Evolutionary conservation across 2,329 filamentous ascomycete species (phyloP).

Genomic region (Alternaria tenuissima): DNA sequence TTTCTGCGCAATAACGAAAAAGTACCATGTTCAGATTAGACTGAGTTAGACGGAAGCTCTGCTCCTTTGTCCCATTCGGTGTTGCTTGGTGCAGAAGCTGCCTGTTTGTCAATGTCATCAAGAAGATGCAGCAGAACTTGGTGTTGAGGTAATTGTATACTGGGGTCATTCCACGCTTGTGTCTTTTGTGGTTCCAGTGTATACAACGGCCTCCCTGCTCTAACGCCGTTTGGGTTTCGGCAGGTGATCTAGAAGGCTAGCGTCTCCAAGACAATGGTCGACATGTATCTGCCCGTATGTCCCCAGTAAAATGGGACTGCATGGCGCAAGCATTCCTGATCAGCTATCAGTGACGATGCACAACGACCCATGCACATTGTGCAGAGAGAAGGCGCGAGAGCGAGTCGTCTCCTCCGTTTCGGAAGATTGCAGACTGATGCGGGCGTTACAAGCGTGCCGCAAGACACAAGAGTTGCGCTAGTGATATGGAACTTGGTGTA

Average conservation of each 20-base stretch:
- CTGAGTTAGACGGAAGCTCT: neutral
- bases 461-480: slow-evolving; percentile 10
- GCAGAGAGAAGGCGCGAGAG: slow-evolving; percentile 15
- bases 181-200: slow-evolving; percentile 9
- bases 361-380: slow-evolving; percentile 10
- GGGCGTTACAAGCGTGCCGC: slow-evolving; percentile 30
- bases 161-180: neutral
- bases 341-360: slow-evolving; percentile 9
- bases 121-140: neutral
- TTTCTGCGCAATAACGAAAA: neutral
- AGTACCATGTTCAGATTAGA: neutral
- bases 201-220: slow-evolving; percentile 9
- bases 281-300: slow-evolving; percentile 15
- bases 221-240: slow-evolving; percentile 1
- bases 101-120: neutral
- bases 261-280: slow-evolving; percentile 10
- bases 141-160: neutral
- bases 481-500: slow-evolving; percentile 3
- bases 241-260: slow-evolving; percentile 10
- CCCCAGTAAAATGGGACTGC: slow-evolving; percentile 13
- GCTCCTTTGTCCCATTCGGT: neutral
- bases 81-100: too few relatives aligned
- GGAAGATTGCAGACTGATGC: slow-evolving; percentile 20
- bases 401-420: slow-evolving; percentile 22
- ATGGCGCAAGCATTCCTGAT: slow-evolving; percentile 10